These are phyloP conservation scores for Mycena maculata DNA, from an alignment of 768 basidiomycete species.

Conservation along the genomic window DNA sequence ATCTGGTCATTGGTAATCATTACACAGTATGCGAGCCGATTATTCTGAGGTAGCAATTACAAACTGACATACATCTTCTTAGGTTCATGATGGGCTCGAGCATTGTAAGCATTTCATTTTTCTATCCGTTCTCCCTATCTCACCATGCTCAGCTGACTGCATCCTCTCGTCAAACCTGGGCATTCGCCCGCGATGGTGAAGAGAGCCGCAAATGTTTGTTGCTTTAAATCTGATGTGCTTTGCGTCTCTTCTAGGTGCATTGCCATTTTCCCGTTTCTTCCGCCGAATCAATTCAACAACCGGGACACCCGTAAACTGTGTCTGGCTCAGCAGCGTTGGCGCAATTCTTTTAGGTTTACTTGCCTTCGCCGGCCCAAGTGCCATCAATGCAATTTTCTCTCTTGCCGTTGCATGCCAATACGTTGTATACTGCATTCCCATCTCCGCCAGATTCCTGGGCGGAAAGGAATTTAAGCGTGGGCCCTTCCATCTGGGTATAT, in stretches of 20 bases:
- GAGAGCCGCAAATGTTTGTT: too few relatives aligned
- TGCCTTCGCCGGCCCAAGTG: not conserved
- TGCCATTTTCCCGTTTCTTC: not conserved
- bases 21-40: constrained; percentile 36
- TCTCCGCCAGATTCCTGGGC: not conserved
- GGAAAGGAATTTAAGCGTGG: not conserved
- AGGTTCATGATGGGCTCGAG: constrained; percentile 8
- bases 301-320: not conserved
- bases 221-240: not conserved
- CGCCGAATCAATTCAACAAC: not conserved
- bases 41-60: too few relatives aligned
- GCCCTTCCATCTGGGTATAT: constrained; percentile 1
- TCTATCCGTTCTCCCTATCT: too few relatives aligned
- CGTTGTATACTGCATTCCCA: not conserved
- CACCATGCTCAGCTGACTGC: not conserved
- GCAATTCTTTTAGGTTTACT: not conserved
- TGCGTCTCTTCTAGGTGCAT: not conserved
- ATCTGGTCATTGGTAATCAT: constrained; percentile 53
- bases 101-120: not conserved
- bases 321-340: not conserved
- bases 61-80: too few relatives aligned
- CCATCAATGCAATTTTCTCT: constrained; percentile 1
- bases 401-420: not conserved
- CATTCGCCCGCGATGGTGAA: constrained; percentile 4
- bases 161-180: not conserved